phyloP scores from a whole-genome alignment of 192 early-diverging fungal species.

The Coemansia sp. region DNA sequence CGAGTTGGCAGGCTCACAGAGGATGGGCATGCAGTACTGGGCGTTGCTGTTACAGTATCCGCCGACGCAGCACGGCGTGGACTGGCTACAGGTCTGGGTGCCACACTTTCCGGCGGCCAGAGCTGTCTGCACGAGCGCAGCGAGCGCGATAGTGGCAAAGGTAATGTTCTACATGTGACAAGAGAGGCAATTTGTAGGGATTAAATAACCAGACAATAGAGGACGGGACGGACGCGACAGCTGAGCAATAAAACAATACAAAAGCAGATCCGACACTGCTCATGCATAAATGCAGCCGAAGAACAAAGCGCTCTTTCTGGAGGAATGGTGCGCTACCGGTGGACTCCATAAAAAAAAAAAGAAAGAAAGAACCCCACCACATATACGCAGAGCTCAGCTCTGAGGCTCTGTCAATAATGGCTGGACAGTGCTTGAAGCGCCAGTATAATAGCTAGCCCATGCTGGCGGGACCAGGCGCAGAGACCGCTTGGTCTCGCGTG shows the following conservation, averaged over 20 bases:
- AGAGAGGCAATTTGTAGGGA: not conserved
- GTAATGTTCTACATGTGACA: slow-evolving; percentile 35
- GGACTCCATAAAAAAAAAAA: not conserved
- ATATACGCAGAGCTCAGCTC: not conserved
- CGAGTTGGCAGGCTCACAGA: slow-evolving; percentile 49
- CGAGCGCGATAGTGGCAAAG: slow-evolving; percentile 31
- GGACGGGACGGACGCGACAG: not conserved
- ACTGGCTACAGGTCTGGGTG: slow-evolving; percentile 34
- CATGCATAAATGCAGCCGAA: not conserved
- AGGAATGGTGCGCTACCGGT: not conserved
- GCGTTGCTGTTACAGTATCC: slow-evolving; percentile 45
- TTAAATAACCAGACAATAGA: slow-evolving; percentile 7
- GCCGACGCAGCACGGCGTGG: slow-evolving; percentile 44
- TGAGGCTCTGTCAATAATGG: not conserved
- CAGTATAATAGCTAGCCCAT: not conserved
- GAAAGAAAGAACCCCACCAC: not conserved
- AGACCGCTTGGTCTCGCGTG: not conserved
- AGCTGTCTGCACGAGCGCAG: slow-evolving; percentile 41
- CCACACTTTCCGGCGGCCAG: slow-evolving; percentile 37
- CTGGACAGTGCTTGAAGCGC: not conserved
- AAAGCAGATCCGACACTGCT: slow-evolving; percentile 4
- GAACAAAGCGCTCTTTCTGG: not conserved
- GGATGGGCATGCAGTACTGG: slow-evolving; percentile 38
- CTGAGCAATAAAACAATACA: not conserved
- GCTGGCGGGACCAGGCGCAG: not conserved